Evolutionary conservation across 2,329 filamentous ascomycete species (phyloP).

Genomic region (Alternaria triticimaculans): DNA sequence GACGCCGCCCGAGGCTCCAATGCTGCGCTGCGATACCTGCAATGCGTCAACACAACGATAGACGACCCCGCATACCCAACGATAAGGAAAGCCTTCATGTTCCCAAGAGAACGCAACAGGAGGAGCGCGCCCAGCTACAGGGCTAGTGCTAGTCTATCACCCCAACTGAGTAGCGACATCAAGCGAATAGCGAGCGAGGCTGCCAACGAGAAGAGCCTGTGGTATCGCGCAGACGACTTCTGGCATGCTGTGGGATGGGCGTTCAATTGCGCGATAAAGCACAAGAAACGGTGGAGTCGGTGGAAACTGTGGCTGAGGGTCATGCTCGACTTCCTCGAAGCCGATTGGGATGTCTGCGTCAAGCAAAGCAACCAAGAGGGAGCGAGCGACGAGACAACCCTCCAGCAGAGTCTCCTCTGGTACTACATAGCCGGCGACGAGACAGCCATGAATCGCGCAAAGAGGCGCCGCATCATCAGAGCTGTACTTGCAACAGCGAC

Average conservation of each 20-base stretch:
- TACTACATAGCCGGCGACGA: constrained; percentile 60
- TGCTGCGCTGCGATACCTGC: constrained; percentile 73
- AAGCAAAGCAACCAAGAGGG: constrained; percentile 34
- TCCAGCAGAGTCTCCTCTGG: constrained; percentile 65
- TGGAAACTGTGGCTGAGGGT: constrained; percentile 84
- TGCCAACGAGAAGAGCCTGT: constrained; percentile 71
- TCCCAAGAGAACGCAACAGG: constrained; percentile 51
- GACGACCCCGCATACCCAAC: constrained; percentile 72
- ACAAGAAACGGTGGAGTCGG: constrained; percentile 77
- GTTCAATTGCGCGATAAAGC: constrained; percentile 81
- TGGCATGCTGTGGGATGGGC: constrained; percentile 92
- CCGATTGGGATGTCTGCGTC: constrained; percentile 68
- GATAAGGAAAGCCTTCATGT: constrained; percentile 75
- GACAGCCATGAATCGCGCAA: constrained; percentile 45
- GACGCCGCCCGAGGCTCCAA: constrained; percentile 70
- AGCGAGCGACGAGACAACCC: constrained; percentile 24
- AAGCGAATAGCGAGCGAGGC: constrained; percentile 53
- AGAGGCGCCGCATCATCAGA: constrained; percentile 63
- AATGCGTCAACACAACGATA: constrained; percentile 67
- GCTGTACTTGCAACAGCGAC: constrained; percentile 72
- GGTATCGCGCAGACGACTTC: constrained; percentile 80
- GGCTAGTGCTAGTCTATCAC: constrained; percentile 32
- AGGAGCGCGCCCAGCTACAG: constrained; percentile 27
- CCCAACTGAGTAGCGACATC: constrained; percentile 50
- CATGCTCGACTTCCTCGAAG: constrained; percentile 78